Conservation (phyloP, 1,284 basidiomycete genomes). For the Ustilago cynodontis region DNA sequence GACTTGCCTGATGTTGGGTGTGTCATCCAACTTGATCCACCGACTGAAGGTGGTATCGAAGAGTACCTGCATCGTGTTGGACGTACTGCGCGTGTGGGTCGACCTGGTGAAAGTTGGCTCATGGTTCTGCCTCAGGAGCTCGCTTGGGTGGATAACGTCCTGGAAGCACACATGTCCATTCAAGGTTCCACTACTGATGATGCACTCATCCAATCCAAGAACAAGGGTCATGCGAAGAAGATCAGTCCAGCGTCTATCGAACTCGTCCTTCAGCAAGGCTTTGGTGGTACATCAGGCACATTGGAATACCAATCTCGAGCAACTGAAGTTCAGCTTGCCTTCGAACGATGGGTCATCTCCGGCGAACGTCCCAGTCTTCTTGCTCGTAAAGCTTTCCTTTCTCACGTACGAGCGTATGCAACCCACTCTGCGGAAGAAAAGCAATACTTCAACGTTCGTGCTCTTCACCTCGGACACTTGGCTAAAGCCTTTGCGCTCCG, state of each 20-base stretch:
- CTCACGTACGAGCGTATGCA: conserved; percentile 95
- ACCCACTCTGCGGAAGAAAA: conserved; percentile 97
- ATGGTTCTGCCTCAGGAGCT: conserved; percentile 87
- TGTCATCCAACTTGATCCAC: conserved; percentile 95
- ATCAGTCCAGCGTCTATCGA: conserved; percentile 46
- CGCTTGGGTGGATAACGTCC: conserved; percentile 89
- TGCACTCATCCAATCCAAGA: conserved; percentile 17
- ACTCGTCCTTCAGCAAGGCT: conserved; percentile 75
- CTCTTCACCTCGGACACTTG: conserved; percentile 93
- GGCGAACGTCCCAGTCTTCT: conserved; percentile 80
- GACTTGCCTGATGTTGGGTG: conserved; percentile 94
- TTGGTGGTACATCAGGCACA: conserved; percentile 75
- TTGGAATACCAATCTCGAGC: conserved; percentile 87
- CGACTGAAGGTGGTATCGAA: conserved; percentile 94
- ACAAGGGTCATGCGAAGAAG: conserved; percentile 24
- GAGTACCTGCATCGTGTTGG: conserved; percentile 98
- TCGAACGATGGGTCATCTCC: conserved; percentile 91
- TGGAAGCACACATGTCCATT: conserved; percentile 44
- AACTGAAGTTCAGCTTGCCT: conserved; percentile 93
- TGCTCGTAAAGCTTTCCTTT: conserved; percentile 88
- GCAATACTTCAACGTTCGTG: conserved; percentile 91
- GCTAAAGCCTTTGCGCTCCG: conserved; percentile 96
- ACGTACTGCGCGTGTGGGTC: conserved; percentile 94
- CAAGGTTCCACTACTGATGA: conserved; percentile 8
- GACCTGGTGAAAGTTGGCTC: conserved; percentile 88